Evolutionary conservation across 2,329 filamentous ascomycete species (phyloP).

Genomic region (Hypoxylon sp.): DNA sequence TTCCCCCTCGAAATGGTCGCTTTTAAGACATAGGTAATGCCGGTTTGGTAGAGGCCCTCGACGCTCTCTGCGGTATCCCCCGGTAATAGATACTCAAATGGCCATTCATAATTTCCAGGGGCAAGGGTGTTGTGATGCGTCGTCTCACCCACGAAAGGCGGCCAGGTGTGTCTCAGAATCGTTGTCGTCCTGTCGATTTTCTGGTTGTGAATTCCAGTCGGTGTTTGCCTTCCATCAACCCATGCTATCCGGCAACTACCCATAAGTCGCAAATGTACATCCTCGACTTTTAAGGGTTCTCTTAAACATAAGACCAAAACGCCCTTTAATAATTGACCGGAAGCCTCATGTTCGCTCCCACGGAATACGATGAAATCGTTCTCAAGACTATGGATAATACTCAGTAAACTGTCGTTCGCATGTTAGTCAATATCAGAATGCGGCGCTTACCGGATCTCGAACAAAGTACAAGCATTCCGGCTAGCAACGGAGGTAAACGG

Average conservation of each 20-base stretch:
- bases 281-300: conserved; percentile 76
- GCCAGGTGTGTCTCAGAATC: conserved; percentile 78
- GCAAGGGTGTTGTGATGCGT: conserved; percentile 71
- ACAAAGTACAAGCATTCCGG: conserved; percentile 66
- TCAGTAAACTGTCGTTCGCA: conserved; percentile 33
- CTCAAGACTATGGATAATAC: conserved; percentile 69
- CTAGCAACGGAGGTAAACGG: conserved; percentile 67
- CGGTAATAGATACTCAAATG: conserved; percentile 80
- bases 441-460: conserved; percentile 68
- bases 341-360: conserved; percentile 79
- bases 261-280: conserved; percentile 78
- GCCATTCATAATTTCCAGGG: conserved; percentile 86
- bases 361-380: conserved; percentile 85
- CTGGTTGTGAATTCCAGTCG: conserved; percentile 70
- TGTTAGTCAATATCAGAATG: conserved; percentile 11
- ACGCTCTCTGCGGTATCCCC: conserved; percentile 86
- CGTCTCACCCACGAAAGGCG: conserved; percentile 71
- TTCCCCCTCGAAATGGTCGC: conserved; percentile 89
- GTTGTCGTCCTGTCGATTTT: conserved; percentile 69
- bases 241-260: conserved; percentile 78
- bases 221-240: conserved; percentile 60
- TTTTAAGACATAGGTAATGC: conserved; percentile 90
- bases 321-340: conserved; percentile 80
- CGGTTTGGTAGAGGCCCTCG: conserved; percentile 87
- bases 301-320: conserved; percentile 80